Percentiles rank a stretch among this genome's conserved stretches.
phyloP scores from a whole-genome alignment of 225 moss, liverwort and hornwort genomes.

The Physcomitrium patens region DNA sequence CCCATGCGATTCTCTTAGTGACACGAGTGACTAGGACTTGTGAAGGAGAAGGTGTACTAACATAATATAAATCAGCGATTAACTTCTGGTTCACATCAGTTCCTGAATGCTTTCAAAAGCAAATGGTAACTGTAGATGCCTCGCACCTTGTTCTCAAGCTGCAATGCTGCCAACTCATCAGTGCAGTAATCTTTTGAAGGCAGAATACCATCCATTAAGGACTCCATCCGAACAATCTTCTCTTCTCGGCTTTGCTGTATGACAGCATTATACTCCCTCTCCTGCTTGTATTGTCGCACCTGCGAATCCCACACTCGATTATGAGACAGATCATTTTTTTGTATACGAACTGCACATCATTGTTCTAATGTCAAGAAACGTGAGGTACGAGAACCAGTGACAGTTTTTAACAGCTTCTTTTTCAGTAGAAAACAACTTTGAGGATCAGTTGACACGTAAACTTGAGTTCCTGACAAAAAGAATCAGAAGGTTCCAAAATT shows the following conservation, averaged over 20 bases:
- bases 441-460: too few species aligned
- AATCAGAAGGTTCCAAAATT: too few species aligned
- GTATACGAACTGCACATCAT: neutral
- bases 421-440: too few species aligned
- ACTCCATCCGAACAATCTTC: slow-evolving; percentile 76
- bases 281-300: slow-evolving; percentile 86
- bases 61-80: too few species aligned
- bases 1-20: too few species aligned
- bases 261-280: slow-evolving; percentile 78
- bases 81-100: too few species aligned
- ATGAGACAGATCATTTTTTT: neutral
- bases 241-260: slow-evolving; percentile 78
- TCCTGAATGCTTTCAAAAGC: neutral
- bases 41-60: too few species aligned
- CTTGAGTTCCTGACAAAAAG: too few species aligned
- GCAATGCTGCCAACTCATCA: slow-evolving; percentile 73
- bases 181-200: slow-evolving; percentile 53
- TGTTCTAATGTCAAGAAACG: neutral
- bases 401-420: too few species aligned
- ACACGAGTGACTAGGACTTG: too few species aligned
- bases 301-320: slow-evolving; percentile 30
- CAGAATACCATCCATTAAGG: slow-evolving; percentile 68
- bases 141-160: slow-evolving; percentile 63
- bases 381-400: too few species aligned
- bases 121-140: neutral